phyloP scores from a whole-genome alignment of 2,329 filamentous ascomycete species.

The Xylaria sp. region DNA sequence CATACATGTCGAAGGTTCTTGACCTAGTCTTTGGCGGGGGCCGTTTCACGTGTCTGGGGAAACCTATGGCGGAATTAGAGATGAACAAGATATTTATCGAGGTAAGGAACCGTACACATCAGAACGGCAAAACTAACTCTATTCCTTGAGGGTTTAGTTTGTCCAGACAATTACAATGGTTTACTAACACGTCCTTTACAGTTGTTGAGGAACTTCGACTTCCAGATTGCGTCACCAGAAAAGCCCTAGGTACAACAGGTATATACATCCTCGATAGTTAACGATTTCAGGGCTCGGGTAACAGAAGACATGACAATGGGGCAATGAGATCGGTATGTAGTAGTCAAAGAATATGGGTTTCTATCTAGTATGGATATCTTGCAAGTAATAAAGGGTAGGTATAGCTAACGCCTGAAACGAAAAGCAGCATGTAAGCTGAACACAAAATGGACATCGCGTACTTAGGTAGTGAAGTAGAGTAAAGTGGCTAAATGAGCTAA shows the following conservation, averaged over 20 bases:
- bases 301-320: conserved; percentile 33
- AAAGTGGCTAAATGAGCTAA: too few species aligned
- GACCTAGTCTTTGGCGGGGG: conserved; percentile 30
- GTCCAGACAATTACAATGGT: background rate
- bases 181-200: conserved; percentile 18
- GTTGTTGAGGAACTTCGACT: conserved; percentile 42
- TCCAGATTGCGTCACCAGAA: conserved; percentile 39
- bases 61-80: conserved; percentile 17
- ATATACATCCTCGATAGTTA: conserved; percentile 34
- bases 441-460: too few species aligned
- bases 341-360: background rate
- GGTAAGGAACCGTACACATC: background rate
- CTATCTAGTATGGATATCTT: background rate
- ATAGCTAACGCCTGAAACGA: too few species aligned
- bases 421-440: too few species aligned
- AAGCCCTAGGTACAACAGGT: conserved; percentile 35
- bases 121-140: background rate
- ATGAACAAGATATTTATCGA: conserved; percentile 34
- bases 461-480: too few species aligned
- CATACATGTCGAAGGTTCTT: conserved; percentile 24
- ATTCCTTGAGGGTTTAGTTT: background rate
- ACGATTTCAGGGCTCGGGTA: conserved; percentile 37
- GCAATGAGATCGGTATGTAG: background rate
- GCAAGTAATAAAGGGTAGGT: background rate
- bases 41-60: conserved; percentile 30